Evolutionary conservation across 768 basidiomycete species (phyloP).

Genomic region (Phlebiopsis gigantea): DNA sequence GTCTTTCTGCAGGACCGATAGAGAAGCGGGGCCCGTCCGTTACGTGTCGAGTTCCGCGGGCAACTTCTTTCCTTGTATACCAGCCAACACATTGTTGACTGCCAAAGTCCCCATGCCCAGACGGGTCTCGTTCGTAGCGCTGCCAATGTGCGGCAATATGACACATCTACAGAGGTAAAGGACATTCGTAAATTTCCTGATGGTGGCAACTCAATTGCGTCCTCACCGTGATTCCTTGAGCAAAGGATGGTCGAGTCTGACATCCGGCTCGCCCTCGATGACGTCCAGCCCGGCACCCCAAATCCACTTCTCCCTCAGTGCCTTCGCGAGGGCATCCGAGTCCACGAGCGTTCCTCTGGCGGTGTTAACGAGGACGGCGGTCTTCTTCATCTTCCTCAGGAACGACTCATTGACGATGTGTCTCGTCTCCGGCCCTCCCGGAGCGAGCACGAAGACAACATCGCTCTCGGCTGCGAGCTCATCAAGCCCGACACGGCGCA

Average conservation of each 20-base stretch:
- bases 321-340: slow-evolving; percentile 80
- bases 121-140: slow-evolving; percentile 83
- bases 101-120: slow-evolving; percentile 77
- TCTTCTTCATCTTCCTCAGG: slow-evolving; percentile 79
- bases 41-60: slow-evolving; percentile 38
- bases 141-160: slow-evolving; percentile 87
- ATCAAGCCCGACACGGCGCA: slow-evolving; percentile 57
- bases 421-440: slow-evolving; percentile 64
- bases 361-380: slow-evolving; percentile 79
- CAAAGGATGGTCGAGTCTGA: slow-evolving; percentile 70
- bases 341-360: slow-evolving; percentile 86
- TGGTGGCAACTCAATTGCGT: neutral
- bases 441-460: slow-evolving; percentile 78
- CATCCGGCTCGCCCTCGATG: slow-evolving; percentile 84
- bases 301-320: slow-evolving; percentile 72
- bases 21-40: no score
- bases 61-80: slow-evolving; percentile 46
- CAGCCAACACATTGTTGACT: slow-evolving; percentile 62
- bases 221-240: slow-evolving; percentile 67
- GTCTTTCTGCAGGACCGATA: no score
- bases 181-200: neutral
- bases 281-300: slow-evolving; percentile 95
- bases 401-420: slow-evolving; percentile 72
- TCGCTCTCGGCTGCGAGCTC: slow-evolving; percentile 77
- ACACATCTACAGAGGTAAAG: slow-evolving; percentile 48